phyloP scores from a whole-genome alignment of 2,329 filamentous ascomycete species.

The Trichoderma pleuroti region DNA sequence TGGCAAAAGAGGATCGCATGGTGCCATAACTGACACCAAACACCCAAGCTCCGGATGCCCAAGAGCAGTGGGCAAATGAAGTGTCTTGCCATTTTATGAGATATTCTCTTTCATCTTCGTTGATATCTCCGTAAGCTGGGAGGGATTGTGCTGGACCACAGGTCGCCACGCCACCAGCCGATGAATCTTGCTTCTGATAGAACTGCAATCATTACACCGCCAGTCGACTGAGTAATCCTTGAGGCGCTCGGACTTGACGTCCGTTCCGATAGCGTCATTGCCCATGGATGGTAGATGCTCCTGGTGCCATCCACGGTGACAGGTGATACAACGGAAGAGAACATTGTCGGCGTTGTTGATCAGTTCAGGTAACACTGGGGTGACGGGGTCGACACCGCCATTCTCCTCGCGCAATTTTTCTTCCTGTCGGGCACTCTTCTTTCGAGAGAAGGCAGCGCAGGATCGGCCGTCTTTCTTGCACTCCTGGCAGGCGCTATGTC shows the following conservation, averaged over 20 bases:
- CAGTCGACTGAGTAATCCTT: slow-evolving; percentile 71
- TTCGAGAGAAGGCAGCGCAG: slow-evolving; percentile 71
- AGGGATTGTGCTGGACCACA: slow-evolving; percentile 30
- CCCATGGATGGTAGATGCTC: slow-evolving; percentile 66
- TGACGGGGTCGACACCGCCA: slow-evolving; percentile 71
- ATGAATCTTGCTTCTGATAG: slow-evolving; percentile 64
- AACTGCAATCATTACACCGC: slow-evolving; percentile 74
- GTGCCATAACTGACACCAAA: slow-evolving; percentile 61
- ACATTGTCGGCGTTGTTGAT: slow-evolving; percentile 74
- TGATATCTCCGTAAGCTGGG: slow-evolving; percentile 43
- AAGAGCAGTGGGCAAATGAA: slow-evolving; percentile 78
- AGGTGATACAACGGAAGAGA: slow-evolving; percentile 77
- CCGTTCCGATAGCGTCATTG: slow-evolving; percentile 33
- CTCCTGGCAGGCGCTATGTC: slow-evolving; percentile 65
- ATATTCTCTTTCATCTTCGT: slow-evolving; percentile 76
- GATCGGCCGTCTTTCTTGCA: slow-evolving; percentile 65
- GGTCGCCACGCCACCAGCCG: slow-evolving; percentile 88
- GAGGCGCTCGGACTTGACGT: slow-evolving; percentile 50
- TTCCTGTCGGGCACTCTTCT: slow-evolving; percentile 73
- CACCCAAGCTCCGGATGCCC: slow-evolving; percentile 89
- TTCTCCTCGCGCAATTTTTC: slow-evolving; percentile 80
- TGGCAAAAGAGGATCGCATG: slow-evolving; percentile 75
- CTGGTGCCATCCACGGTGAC: slow-evolving; percentile 77
- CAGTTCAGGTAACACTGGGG: slow-evolving; percentile 55
- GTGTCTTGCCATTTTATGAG: slow-evolving; percentile 80